Percentiles rank a stretch among this genome's conserved stretches.
phyloP scores from a whole-genome alignment of 1,139 yeast species.

The Trichomonascaceae sp. region DNA sequence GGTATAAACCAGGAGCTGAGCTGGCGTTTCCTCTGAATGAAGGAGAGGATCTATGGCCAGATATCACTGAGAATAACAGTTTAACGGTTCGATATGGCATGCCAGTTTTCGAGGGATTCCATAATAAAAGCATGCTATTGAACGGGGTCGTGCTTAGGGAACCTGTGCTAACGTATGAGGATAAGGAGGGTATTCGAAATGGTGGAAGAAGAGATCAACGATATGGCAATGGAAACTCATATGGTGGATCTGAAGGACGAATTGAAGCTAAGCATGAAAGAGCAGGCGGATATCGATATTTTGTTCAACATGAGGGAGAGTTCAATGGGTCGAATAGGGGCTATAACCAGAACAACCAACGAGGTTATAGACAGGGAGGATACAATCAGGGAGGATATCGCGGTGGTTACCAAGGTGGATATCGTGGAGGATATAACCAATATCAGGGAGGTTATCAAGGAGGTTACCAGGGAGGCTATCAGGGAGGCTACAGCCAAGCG shows the following conservation, averaged over 20 bases:
- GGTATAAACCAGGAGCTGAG: conserved; percentile 44
- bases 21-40: conserved; percentile 57
- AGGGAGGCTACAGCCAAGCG: conserved; percentile 8
- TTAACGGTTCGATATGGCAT: conserved; percentile 55
- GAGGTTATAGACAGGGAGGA: conserved; percentile 8
- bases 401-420: conserved; percentile 9
- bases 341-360: conserved; percentile 7
- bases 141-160: conserved; percentile 68
- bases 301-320: conserved; percentile 13
- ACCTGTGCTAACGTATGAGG: conserved; percentile 60
- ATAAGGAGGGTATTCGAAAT: conserved; percentile 49
- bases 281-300: conserved; percentile 14
- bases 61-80: conserved; percentile 51
- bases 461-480: conserved; percentile 7
- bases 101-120: conserved; percentile 35
- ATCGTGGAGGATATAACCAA: background rate
- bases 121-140: conserved; percentile 68
- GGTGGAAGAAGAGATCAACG: conserved; percentile 24
- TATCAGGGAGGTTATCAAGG: conserved; percentile 9
- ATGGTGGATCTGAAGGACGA: conserved; percentile 11
- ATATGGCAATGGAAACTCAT: conserved; percentile 17
- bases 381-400: conserved; percentile 13
- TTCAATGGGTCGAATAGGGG: conserved; percentile 11
- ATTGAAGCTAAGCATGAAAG: conserved; percentile 9
- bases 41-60: conserved; percentile 40